Conservation (phyloP, 495 filamentous ascomycete genomes). For the Rostrohypoxylon terebratum region DNA sequence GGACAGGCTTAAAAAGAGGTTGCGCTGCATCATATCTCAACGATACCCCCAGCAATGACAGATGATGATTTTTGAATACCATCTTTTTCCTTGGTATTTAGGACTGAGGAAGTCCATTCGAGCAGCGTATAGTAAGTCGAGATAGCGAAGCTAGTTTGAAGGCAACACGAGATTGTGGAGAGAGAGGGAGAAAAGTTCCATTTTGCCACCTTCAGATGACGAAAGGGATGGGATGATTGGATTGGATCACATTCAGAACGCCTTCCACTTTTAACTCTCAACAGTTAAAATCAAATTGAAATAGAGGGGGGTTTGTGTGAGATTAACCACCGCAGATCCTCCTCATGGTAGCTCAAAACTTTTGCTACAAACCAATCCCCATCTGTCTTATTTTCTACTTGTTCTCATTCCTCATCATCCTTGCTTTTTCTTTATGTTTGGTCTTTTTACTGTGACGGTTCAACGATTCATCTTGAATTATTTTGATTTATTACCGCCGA, state of each 20-base stretch:
- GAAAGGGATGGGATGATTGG: not conserved
- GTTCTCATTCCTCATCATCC: not conserved
- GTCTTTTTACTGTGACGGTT: not conserved
- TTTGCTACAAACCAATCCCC: not conserved
- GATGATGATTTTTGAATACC: conserved; percentile 31
- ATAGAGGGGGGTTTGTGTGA: not conserved
- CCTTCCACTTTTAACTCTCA: conserved; percentile 11
- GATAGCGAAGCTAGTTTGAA: conserved; percentile 4
- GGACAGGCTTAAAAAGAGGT: conserved; percentile 41
- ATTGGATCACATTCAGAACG: conserved; percentile 10
- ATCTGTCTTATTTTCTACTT: too few relatives aligned
- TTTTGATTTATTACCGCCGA: conserved; percentile 6
- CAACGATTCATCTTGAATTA: not conserved
- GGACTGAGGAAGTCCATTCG: not conserved
- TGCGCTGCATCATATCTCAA: conserved; percentile 49
- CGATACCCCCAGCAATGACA: conserved; percentile 47
- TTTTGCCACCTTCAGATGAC: not conserved
- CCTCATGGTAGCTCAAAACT: not conserved
- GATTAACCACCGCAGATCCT: not conserved
- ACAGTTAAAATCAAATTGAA: not conserved
- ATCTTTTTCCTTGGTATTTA: conserved; percentile 16
- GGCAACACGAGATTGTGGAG: not conserved
- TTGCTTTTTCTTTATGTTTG: not conserved
- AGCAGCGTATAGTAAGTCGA: conserved; percentile 13
- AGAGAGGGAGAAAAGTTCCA: not conserved